These are phyloP conservation scores for Clarireedia monteithiana DNA, from an alignment of 2,329 filamentous ascomycete genomes.

Conservation along the genomic window DNA sequence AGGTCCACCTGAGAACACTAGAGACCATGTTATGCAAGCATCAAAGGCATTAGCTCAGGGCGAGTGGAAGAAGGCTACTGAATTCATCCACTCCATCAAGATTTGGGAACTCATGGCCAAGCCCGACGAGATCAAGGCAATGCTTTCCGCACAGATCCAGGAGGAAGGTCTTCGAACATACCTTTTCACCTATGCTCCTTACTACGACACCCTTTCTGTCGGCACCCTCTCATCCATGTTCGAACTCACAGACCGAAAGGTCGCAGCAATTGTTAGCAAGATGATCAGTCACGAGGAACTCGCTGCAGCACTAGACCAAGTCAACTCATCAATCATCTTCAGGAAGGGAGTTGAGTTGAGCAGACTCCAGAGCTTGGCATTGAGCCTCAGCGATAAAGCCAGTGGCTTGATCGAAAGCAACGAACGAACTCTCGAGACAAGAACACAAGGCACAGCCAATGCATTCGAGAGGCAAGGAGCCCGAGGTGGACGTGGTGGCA, in stretches of 20 bases:
- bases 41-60: slow-evolving; percentile 94
- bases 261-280: slow-evolving; percentile 91
- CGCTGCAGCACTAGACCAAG: slow-evolving; percentile 91
- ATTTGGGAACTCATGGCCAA: slow-evolving; percentile 98
- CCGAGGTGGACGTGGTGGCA: slow-evolving; percentile 60
- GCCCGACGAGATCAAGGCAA: slow-evolving; percentile 85
- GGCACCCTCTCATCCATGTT: slow-evolving; percentile 88
- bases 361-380: slow-evolving; percentile 86
- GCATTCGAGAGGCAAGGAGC: slow-evolving; percentile 91
- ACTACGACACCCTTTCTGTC: slow-evolving; percentile 93
- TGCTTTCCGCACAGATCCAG: slow-evolving; percentile 97
- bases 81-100: slow-evolving; percentile 96
- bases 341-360: slow-evolving; percentile 98
- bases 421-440: slow-evolving; percentile 93
- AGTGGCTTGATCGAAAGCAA: slow-evolving; percentile 94
- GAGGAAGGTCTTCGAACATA: slow-evolving; percentile 97
- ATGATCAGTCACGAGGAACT: slow-evolving; percentile 99
- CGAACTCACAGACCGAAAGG: slow-evolving; percentile 84
- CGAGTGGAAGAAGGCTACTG: slow-evolving; percentile 95
- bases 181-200: slow-evolving; percentile 98
- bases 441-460: slow-evolving; percentile 91
- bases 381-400: slow-evolving; percentile 93
- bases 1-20: slow-evolving; percentile 94
- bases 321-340: slow-evolving; percentile 97
- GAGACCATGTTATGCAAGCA: slow-evolving; percentile 98